A percentile compares a stretch with the other conserved stretches of the same genome.
phyloP scores from a whole-genome alignment of 768 basidiomycete species.

The Russula emetica region DNA sequence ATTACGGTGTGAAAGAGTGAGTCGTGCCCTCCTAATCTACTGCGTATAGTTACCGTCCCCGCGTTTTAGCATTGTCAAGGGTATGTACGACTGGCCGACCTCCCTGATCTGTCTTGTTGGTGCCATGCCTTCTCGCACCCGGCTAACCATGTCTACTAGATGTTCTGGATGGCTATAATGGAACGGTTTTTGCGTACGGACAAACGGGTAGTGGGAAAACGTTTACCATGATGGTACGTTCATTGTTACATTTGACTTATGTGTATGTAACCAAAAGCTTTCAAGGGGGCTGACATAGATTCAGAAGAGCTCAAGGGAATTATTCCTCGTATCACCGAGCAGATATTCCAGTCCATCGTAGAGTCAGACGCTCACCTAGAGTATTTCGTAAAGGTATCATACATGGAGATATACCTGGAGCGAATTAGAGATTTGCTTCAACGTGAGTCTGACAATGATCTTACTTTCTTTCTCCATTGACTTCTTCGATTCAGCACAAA shows the following conservation, averaged over 20 bases:
- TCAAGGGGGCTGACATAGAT: conserved; percentile 95
- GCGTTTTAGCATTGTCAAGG: conserved; percentile 75
- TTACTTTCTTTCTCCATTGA: neutral
- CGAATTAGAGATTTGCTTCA: conserved; percentile 91
- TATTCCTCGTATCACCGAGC: conserved; percentile 97
- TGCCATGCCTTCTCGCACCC: conserved; percentile 5
- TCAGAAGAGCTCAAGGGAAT: conserved; percentile 90
- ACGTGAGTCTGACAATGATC: conserved; percentile 56
- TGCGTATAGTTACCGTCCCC: conserved; percentile 9
- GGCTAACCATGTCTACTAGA: conserved; percentile 46
- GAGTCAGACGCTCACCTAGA: conserved; percentile 93
- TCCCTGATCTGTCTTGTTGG: neutral
- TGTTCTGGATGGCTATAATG: conserved; percentile 98
- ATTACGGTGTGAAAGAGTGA: conserved; percentile 97
- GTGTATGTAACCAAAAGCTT: neutral
- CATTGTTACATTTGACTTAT: neutral
- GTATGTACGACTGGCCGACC: conserved; percentile 37
- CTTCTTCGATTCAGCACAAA: conserved; percentile 58
- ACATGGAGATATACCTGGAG: conserved; percentile 99
- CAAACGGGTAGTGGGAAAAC: conserved; percentile 89
- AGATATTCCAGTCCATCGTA: conserved; percentile 97
- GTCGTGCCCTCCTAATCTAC: conserved; percentile 33
- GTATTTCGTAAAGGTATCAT: conserved; percentile 98
- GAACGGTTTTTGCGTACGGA: conserved; percentile 87
- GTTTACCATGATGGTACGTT: conserved; percentile 94